A percentile compares a stretch with the other conserved stretches of the same genome.
These are phyloP conservation scores for Hordeum pubiflorum DNA, from an alignment of 202 grass and related monocot species.

Conservation along the genomic window DNA sequence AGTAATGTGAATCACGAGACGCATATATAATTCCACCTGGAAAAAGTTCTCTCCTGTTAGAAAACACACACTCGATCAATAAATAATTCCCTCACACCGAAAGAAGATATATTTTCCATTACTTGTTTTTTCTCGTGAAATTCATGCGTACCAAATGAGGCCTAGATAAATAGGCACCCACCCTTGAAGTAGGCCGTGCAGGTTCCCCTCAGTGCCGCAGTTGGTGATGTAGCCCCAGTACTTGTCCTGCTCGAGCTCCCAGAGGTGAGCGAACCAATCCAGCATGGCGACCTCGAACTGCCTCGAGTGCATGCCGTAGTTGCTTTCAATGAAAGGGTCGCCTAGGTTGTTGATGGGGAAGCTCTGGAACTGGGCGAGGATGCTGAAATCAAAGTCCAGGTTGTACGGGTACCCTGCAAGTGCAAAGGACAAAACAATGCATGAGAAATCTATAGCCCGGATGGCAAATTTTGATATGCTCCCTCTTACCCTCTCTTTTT, in stretches of 20 bases:
- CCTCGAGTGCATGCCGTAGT: slow-evolving; percentile 66
- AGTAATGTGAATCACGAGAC: slow-evolving; percentile 27
- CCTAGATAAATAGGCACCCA: background rate
- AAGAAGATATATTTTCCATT: too few species aligned
- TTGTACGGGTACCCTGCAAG: slow-evolving; percentile 54
- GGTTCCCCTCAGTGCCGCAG: slow-evolving; percentile 56
- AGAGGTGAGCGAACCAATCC: slow-evolving; percentile 68
- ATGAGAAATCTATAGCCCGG: too few species aligned
- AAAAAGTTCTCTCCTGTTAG: slow-evolving; percentile 50
- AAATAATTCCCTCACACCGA: too few species aligned
- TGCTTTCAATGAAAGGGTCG: slow-evolving; percentile 72
- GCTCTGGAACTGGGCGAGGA: slow-evolving; percentile 25
- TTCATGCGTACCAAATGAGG: too few species aligned
- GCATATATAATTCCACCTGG: slow-evolving; percentile 49
- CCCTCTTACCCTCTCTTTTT: too few species aligned
- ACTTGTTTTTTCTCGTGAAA: too few species aligned
- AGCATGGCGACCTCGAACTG: slow-evolving; percentile 49
- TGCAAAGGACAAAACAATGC: too few species aligned
- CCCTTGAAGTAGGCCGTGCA: slow-evolving; percentile 49
- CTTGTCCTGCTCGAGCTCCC: slow-evolving; percentile 36
- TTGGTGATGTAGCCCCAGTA: slow-evolving; percentile 52
- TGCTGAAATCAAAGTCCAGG: slow-evolving; percentile 43
- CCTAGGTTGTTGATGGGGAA: slow-evolving; percentile 61
- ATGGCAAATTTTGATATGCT: too few species aligned
- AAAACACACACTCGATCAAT: too few species aligned